Evolutionary conservation across 495 filamentous ascomycete species (phyloP).

Genomic region (Sabuloglossum arenarium): DNA sequence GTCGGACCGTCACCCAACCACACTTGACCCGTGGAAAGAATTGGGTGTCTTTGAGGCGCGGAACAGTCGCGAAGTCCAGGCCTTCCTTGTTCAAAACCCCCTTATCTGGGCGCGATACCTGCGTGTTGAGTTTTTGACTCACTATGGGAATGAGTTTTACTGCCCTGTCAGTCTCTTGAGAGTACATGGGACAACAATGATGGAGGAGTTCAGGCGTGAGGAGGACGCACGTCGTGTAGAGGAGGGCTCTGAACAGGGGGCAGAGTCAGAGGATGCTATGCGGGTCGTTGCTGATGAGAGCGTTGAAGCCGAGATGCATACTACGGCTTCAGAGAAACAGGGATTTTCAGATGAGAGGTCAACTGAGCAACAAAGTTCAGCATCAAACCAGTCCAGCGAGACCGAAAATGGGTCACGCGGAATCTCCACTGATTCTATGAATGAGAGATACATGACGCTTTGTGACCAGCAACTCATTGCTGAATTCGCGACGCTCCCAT

Average conservation of each 20-base stretch:
- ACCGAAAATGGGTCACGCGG: not conserved
- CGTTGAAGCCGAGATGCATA: conserved; percentile 5
- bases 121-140: conserved; percentile 72
- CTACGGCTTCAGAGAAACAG: conserved; percentile 8
- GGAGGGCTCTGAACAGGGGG: conserved; percentile 32
- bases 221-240: conserved; percentile 43
- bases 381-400: not conserved
- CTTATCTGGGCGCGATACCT: conserved; percentile 91
- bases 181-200: conserved; percentile 90
- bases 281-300: conserved; percentile 14
- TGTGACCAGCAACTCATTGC: not conserved
- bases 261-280: not conserved
- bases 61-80: conserved; percentile 83
- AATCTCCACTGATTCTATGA: not conserved
- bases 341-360: not conserved
- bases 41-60: conserved; percentile 75
- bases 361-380: not conserved
- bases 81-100: conserved; percentile 80
- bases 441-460: not conserved
- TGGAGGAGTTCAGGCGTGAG: conserved; percentile 69
- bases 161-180: conserved; percentile 80
- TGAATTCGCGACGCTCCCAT: not conserved
- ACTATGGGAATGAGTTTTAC: conserved; percentile 93
- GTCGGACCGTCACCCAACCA: conserved; percentile 82
- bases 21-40: conserved; percentile 77